phyloP scores from a whole-genome alignment of 129 eudicot genomes.

The Centella asiatica region DNA sequence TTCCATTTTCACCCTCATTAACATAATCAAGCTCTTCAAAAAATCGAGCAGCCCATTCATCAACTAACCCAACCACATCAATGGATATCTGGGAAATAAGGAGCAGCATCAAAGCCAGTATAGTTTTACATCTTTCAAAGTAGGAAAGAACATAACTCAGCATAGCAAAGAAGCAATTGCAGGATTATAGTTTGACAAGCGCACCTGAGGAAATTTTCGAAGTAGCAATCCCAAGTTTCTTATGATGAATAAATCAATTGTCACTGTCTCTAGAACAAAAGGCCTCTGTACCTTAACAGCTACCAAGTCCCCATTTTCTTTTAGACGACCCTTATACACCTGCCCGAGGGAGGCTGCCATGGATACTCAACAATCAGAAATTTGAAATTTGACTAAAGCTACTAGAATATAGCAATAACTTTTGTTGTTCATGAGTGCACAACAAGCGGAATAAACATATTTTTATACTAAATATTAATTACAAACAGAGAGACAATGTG shows the following conservation, averaged over 20 bases:
- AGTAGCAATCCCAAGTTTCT: conserved; percentile 86
- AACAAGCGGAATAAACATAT: background rate
- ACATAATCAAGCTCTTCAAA: conserved; percentile 99
- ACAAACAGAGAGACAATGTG: too few relatives aligned
- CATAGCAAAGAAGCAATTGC: background rate
- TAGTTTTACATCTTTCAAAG: conserved; percentile 2
- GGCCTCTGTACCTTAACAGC: conserved; percentile 99
- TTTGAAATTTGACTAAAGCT: background rate
- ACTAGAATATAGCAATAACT: background rate
- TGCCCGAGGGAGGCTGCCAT: conserved; percentile 96
- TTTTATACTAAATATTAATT: too few relatives aligned
- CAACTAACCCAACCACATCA: conserved; percentile 99
- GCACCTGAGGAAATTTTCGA: conserved; percentile 93
- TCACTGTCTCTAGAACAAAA: conserved; percentile 95
- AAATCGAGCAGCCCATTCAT: conserved; percentile 99
- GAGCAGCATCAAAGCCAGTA: conserved; percentile 14
- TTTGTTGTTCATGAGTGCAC: background rate
- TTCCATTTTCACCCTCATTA: conserved; percentile 98
- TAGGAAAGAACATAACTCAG: conserved; percentile 6
- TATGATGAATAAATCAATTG: conserved; percentile 80
- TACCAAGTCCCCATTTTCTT: conserved; percentile 98
- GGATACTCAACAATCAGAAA: conserved; percentile 14
- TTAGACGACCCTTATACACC: conserved; percentile 94
- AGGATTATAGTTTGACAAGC: background rate
- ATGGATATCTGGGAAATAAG: conserved; percentile 50